Evolutionary conservation across 2,329 filamentous ascomycete species (phyloP).

Genomic region (Allantophomopsis lycopodina): DNA sequence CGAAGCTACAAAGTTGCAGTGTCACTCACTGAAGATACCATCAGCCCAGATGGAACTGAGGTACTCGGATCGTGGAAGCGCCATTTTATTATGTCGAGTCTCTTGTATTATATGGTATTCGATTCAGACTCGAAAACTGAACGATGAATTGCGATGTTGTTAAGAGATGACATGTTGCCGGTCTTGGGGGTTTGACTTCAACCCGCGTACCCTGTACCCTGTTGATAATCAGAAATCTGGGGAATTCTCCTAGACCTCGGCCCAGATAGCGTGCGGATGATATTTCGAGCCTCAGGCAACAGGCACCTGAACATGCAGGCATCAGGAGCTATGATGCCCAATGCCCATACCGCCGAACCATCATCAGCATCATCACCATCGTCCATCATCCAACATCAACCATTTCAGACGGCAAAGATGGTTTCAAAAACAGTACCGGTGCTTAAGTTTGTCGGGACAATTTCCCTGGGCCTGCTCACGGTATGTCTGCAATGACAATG

Average conservation of each 20-base stretch:
- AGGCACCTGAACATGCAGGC: too few species aligned
- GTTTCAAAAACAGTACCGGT: constrained; percentile 56
- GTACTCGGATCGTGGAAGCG: constrained; percentile 59
- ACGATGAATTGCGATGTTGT: too few species aligned
- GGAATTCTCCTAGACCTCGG: neutral
- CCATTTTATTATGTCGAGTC: constrained; percentile 32
- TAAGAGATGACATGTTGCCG: too few species aligned
- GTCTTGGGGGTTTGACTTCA: too few species aligned
- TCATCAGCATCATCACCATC: too few species aligned
- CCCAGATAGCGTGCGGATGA: neutral
- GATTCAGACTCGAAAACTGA: too few species aligned
- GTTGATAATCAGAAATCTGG: neutral
- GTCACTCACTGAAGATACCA: constrained; percentile 62
- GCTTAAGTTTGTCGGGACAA: constrained; percentile 86
- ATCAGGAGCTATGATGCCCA: too few species aligned
- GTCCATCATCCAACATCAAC: too few species aligned
- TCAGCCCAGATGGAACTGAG: constrained; percentile 77
- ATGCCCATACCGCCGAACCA: too few species aligned
- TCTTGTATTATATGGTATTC: neutral
- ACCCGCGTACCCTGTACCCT: neutral
- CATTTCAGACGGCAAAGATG: constrained; percentile 21
- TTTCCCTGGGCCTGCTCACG: constrained; percentile 77
- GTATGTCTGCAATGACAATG: constrained; percentile 35
- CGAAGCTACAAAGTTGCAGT: neutral
- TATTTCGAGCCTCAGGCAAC: neutral